Base-by-base conservation (phyloP, 1,284 basidiomycete species). In the Pseudozyma hubeiensis region DNA sequence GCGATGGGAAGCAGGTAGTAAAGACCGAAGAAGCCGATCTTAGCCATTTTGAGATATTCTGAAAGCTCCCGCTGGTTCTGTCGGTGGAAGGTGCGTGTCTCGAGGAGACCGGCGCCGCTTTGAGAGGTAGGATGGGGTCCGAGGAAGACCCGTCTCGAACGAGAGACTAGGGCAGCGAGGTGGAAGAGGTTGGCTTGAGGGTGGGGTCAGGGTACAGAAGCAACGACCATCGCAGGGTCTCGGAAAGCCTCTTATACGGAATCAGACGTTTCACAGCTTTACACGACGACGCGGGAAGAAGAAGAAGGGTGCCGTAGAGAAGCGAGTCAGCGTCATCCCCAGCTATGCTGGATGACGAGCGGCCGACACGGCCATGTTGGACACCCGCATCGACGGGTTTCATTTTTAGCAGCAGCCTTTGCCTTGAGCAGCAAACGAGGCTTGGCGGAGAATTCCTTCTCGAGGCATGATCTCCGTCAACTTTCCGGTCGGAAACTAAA, bases 1-100 rank as follows among this genome's bases (percentile, higher is more conserved):
- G 75, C 48, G 54, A 80, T 59, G 35, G 78, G 78, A 13, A 73
- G 48, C 14, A 78, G 56, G 31, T 68, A 79, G 57, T 56, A 75
- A 16, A 71, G 43, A 13, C 75, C 72, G 51, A 69, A 68, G 43
- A 62, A 37, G 33, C 73, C 69, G 58, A 75, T 67, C 69, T 63
- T 75, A 6, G 43, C 43, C 55, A 60, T 63, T 29, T 53, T 64
- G 48, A 10, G 5, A n/a, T 10, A 14, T 33, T 24, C 48, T 24
- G 44, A 29, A 14, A 4, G 40, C 6, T 39, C 44, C 7, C 5
- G 7, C 35, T 9, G 14, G 35, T 9, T 37, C 35, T 5, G 8
- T 37, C 4, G 35, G 5, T 37, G 35, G 35, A 24, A 24, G 24
- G 24, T 37, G 14, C 35, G 35, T 14, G 35, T 9, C 35, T 37